A percentile compares a stretch with the other conserved stretches of the same genome.
phyloP scores from a whole-genome alignment of 108 stramenopile species.

The Stephanodiscus minutulus region DNA sequence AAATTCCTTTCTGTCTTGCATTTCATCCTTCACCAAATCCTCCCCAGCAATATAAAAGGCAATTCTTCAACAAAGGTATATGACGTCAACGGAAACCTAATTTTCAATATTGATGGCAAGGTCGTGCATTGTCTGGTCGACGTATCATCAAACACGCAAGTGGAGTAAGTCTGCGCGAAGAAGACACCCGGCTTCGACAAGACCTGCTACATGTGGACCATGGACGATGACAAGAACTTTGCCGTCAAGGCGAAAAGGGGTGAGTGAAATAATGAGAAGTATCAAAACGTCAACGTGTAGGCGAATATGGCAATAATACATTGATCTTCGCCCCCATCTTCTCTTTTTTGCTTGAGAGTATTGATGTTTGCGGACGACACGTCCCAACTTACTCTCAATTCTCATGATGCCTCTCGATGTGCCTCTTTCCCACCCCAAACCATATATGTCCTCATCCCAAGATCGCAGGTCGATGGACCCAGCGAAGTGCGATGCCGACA shows the following conservation, averaged over 20 bases:
- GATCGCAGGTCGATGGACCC: conserved; percentile 8
- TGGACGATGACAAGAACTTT: conserved; percentile 16
- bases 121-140: conserved; percentile 12
- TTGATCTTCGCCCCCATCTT: too few relatives aligned
- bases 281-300: too few relatives aligned
- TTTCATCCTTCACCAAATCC: too few relatives aligned
- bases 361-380: too few relatives aligned
- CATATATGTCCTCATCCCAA: neutral
- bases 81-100: conserved; percentile 15
- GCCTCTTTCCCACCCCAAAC: too few relatives aligned
- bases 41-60: too few relatives aligned
- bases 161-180: neutral
- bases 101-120: conserved; percentile 15
- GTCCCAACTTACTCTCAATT: neutral
- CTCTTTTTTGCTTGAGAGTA: too few relatives aligned
- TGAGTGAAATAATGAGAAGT: neutral
- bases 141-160: conserved; percentile 9
- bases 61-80: neutral
- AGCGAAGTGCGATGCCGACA: conserved; percentile 25
- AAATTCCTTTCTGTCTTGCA: neutral
- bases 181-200: conserved; percentile 3
- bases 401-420: neutral
- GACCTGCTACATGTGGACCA: conserved; percentile 8
- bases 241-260: conserved; percentile 17
- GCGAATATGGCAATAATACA: too few relatives aligned